A percentile compares a stretch with the other conserved stretches of the same genome.
phyloP scores from a whole-genome alignment of 2,329 filamentous ascomycete genomes.

The Colletotrichum chrysophilum region DNA sequence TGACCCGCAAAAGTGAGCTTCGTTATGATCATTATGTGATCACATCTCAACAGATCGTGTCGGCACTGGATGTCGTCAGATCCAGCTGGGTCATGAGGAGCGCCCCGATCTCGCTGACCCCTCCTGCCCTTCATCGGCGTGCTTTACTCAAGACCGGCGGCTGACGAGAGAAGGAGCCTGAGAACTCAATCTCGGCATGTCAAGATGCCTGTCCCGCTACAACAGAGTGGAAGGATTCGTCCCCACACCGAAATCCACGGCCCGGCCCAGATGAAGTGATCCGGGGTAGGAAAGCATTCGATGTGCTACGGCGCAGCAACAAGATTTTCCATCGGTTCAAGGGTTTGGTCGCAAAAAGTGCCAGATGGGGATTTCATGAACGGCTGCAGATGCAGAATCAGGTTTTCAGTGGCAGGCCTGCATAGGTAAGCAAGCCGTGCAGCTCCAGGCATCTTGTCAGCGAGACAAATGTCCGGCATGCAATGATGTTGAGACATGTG shows the following conservation, averaged over 20 bases:
- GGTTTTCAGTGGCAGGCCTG: neutral
- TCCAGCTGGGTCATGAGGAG: neutral
- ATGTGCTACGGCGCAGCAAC: neutral
- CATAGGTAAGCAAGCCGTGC: neutral
- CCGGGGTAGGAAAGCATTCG: neutral
- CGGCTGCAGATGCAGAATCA: neutral
- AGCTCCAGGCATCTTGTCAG: neutral
- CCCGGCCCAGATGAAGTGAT: conserved; percentile 6
- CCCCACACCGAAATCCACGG: neutral
- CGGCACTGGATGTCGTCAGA: neutral
- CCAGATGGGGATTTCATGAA: neutral
- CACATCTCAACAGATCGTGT: conserved; percentile 14
- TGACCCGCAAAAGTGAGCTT: neutral
- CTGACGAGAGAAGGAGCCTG: neutral
- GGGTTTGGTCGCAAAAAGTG: neutral
- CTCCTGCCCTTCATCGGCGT: neutral
- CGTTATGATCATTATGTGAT: neutral
- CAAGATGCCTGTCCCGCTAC: neutral
- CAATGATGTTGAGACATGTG: neutral
- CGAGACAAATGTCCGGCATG: neutral
- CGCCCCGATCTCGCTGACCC: neutral
- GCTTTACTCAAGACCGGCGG: neutral
- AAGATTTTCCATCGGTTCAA: neutral
- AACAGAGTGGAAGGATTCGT: neutral
- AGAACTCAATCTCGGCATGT: neutral